Conservation (phyloP, 106 monocot species). For the Alisma plantagoaquatica region DNA sequence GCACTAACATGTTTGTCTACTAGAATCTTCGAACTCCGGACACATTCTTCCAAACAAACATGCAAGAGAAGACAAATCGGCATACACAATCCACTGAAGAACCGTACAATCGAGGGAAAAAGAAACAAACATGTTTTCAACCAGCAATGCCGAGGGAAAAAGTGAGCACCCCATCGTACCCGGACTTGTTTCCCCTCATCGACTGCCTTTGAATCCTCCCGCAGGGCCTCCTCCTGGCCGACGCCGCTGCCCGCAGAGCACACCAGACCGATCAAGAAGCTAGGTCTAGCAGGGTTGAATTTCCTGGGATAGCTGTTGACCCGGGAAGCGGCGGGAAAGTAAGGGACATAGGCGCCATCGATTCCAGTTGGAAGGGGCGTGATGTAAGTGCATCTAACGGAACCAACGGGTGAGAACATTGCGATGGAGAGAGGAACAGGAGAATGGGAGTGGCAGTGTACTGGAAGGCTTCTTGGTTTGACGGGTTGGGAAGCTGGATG, state of each 20-base stretch:
- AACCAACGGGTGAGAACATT: constrained; percentile 22
- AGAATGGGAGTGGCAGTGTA: not conserved
- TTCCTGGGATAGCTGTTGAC: constrained; percentile 3
- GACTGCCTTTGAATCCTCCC: constrained; percentile 8
- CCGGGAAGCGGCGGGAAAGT: not conserved
- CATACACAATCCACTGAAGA: too few species aligned
- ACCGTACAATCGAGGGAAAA: too few species aligned
- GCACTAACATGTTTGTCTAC: too few species aligned
- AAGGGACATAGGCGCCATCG: constrained; percentile 7
- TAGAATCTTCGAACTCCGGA: too few species aligned
- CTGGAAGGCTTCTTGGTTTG: not conserved
- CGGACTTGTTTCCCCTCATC: constrained; percentile 14
- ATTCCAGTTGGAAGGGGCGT: constrained; percentile 5
- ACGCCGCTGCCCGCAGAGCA: not conserved
- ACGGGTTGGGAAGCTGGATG: too few species aligned
- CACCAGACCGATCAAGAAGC: not conserved
- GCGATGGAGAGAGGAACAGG: not conserved
- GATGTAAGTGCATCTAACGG: constrained; percentile 1
- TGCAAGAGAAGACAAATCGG: too few species aligned
- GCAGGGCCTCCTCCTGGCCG: constrained; percentile 24
- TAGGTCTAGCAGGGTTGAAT: not conserved
- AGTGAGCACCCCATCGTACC: constrained; percentile 9
- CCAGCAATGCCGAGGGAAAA: not conserved
- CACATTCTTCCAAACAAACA: too few species aligned
- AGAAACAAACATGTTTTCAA: too few species aligned